phyloP scores from a whole-genome alignment of 371 early-diverging fungal species.

The Mortierella sp. region DNA sequence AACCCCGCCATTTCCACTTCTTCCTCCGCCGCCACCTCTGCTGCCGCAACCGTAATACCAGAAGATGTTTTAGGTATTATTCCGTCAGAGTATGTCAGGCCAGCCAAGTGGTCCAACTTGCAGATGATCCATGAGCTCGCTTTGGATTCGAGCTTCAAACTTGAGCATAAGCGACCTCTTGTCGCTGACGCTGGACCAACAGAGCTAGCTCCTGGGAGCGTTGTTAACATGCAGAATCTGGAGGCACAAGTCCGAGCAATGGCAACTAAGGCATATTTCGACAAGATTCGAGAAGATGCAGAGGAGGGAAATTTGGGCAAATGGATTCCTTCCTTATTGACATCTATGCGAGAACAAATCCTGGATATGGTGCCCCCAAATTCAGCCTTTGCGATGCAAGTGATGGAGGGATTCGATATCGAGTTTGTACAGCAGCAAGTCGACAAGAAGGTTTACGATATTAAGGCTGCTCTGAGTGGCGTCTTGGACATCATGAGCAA shows the following conservation, averaged over 20 bases:
- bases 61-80: background rate
- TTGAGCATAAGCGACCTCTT: conserved; percentile 17
- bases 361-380: conserved; percentile 38
- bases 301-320: conserved; percentile 31
- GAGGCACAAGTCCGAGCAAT: conserved; percentile 36
- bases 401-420: conserved; percentile 37
- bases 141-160: conserved; percentile 35
- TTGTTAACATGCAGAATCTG: conserved; percentile 7
- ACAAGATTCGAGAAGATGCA: conserved; percentile 44
- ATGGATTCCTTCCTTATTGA: conserved; percentile 41
- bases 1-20: no score
- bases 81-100: conserved; percentile 19
- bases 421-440: conserved; percentile 54
- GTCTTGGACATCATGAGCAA: conserved; percentile 33
- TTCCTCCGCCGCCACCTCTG: background rate
- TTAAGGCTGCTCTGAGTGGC: conserved; percentile 20
- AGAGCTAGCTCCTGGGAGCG: background rate
- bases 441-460: conserved; percentile 37
- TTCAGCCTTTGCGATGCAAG: conserved; percentile 13
- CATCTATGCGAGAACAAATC: conserved; percentile 38
- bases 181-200: background rate
- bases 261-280: conserved; percentile 48
- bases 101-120: conserved; percentile 29
- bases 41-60: background rate
- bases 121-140: conserved; percentile 47